These are phyloP conservation scores for Conoideocrella luteorostrata DNA, from an alignment of 2,329 filamentous ascomycete genomes.

Conservation along the genomic window DNA sequence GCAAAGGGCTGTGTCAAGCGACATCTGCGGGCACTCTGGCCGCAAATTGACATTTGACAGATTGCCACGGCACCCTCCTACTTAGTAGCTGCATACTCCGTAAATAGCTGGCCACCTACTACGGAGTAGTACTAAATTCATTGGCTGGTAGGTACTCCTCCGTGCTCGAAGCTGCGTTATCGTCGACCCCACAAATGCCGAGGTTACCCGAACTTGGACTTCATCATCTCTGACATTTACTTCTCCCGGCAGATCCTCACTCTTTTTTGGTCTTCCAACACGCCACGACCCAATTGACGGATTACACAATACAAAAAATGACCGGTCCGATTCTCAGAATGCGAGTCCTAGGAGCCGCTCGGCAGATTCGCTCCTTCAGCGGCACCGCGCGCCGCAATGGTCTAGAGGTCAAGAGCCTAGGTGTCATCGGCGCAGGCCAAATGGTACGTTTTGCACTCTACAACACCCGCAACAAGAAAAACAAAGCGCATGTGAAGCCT, in stretches of 20 bases:
- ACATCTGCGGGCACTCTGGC: too few species aligned
- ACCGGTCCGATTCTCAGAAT: slow-evolving; percentile 31
- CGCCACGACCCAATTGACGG: too few species aligned
- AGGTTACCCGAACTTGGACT: slow-evolving; percentile 33
- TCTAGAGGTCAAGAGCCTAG: slow-evolving; percentile 76
- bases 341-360: slow-evolving; percentile 27
- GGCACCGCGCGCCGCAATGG: slow-evolving; percentile 53
- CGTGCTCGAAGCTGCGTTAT: neutral
- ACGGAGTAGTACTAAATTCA: too few species aligned
- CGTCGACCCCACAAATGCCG: slow-evolving; percentile 26
- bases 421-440: slow-evolving; percentile 90
- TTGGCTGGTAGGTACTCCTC: neutral
- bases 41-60: too few species aligned
- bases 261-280: too few species aligned
- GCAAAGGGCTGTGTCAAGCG: too few species aligned
- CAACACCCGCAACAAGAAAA: slow-evolving; percentile 7
- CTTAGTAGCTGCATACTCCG: too few species aligned
- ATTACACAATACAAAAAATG: slow-evolving; percentile 27
- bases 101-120: too few species aligned
- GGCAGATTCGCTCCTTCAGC: slow-evolving; percentile 59
- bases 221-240: slow-evolving; percentile 9
- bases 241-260: slow-evolving; percentile 5
- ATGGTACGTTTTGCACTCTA: slow-evolving; percentile 59
- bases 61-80: too few species aligned
- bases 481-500: too few species aligned